Conservation (phyloP, 306 rosid species). For the Vigna reflexopilosa region DNA sequence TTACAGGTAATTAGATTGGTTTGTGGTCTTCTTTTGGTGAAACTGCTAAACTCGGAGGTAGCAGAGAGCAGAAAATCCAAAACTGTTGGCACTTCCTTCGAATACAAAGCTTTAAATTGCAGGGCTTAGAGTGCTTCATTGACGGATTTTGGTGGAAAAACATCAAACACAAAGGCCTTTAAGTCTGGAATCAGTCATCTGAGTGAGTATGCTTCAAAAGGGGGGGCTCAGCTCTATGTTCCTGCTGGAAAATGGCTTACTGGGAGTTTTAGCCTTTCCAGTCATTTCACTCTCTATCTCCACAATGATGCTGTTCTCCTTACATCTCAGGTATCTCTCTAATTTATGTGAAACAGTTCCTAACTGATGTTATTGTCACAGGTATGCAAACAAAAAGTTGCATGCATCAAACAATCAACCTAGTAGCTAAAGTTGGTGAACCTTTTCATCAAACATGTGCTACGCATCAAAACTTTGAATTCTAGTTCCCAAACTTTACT, state of each 20-base stretch:
- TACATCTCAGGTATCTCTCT: conserved; percentile 65
- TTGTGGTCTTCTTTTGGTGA: conserved; percentile 47
- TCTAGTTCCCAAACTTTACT: neutral
- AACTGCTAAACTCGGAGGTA: conserved; percentile 48
- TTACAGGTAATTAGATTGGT: conserved; percentile 44
- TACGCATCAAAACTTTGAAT: conserved; percentile 33
- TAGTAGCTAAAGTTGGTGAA: conserved; percentile 37
- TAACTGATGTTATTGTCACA: conserved; percentile 74
- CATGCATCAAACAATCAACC: conserved; percentile 18
- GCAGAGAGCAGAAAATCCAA: conserved; percentile 56
- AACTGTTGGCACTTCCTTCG: conserved; percentile 42
- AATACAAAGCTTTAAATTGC: conserved; percentile 70
- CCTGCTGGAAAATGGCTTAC: conserved; percentile 87
- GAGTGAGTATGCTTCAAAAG: conserved; percentile 25
- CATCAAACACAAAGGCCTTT: conserved; percentile 75
- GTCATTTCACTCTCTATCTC: conserved; percentile 70
- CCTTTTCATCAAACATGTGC: conserved; percentile 47
- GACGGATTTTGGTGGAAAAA: conserved; percentile 71
- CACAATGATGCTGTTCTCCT: conserved; percentile 73
- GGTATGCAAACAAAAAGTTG: conserved; percentile 47
- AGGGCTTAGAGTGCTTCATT: conserved; percentile 69
- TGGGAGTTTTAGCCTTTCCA: conserved; percentile 75
- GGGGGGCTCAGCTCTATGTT: conserved; percentile 68
- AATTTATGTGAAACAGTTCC: conserved; percentile 9
- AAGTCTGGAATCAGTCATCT: conserved; percentile 60